Evolutionary conservation across 495 filamentous ascomycete species (phyloP).

Genomic region (Melanomma pulvis-pyrius): DNA sequence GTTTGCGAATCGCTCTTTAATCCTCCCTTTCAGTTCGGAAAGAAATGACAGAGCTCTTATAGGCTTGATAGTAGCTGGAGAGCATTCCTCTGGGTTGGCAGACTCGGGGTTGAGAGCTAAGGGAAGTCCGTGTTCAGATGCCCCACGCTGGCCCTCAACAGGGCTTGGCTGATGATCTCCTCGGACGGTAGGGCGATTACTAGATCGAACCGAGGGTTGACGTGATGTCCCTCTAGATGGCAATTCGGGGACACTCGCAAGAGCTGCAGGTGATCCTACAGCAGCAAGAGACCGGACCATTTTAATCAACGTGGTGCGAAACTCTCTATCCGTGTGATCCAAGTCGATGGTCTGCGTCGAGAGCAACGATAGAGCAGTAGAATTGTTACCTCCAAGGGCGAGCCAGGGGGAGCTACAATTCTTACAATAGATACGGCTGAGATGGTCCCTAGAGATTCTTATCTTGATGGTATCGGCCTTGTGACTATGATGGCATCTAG

Average conservation of each 20-base stretch:
- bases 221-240: slow-evolving; percentile 7
- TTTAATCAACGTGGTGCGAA: slow-evolving; percentile 9
- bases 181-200: neutral
- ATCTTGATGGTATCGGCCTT: slow-evolving; percentile 14
- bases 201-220: slow-evolving; percentile 3
- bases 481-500: slow-evolving; percentile 22
- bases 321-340: slow-evolving; percentile 6
- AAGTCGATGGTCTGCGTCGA: slow-evolving; percentile 6
- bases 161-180: neutral
- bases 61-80: neutral
- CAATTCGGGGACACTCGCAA: slow-evolving; percentile 18
- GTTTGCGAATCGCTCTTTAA: neutral
- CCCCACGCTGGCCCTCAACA: neutral
- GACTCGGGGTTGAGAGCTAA: neutral
- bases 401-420: slow-evolving; percentile 16
- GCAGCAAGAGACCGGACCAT: slow-evolving; percentile 19
- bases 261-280: slow-evolving; percentile 10
- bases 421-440: slow-evolving; percentile 15
- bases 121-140: neutral
- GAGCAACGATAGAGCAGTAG: slow-evolving; percentile 21
- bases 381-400: slow-evolving; percentile 16
- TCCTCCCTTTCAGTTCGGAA: neutral
- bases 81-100: neutral
- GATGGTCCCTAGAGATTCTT: neutral
- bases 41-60: neutral